Percentiles rank a stretch among this genome's conserved stretches.
phyloP scores from a whole-genome alignment of 148 eudicot genomes.

The Rhododendron henanense region DNA sequence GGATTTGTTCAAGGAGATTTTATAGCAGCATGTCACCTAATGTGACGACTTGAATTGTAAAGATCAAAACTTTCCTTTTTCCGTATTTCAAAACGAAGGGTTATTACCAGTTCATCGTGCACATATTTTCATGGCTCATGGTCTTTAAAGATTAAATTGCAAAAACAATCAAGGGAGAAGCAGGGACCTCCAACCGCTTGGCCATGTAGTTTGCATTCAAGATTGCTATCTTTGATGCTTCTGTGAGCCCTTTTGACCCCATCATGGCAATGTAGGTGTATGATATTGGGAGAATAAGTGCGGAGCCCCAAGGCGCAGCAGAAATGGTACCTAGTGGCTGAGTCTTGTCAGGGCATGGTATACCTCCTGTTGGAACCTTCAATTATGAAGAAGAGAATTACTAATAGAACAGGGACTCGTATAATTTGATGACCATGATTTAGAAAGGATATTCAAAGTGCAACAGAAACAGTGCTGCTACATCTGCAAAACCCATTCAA shows the following conservation, averaged over 20 bases:
- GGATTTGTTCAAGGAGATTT: neutral
- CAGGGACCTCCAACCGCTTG: constrained; percentile 83
- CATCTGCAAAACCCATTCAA: neutral
- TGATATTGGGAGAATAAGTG: constrained; percentile 92
- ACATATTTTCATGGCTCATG: neutral
- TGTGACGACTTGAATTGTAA: neutral
- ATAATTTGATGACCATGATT: neutral
- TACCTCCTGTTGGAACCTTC: constrained; percentile 84
- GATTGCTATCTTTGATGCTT: constrained; percentile 95
- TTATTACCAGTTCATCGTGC: neutral
- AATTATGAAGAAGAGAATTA: constrained; percentile 17
- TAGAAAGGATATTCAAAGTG: neutral
- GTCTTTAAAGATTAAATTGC: neutral
- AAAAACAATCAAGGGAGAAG: constrained; percentile 14
- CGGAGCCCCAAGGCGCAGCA: constrained; percentile 99
- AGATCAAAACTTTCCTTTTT: neutral
- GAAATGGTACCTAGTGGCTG: constrained; percentile 88
- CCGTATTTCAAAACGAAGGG: neutral
- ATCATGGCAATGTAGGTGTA: constrained; percentile 97
- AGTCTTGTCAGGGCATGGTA: constrained; percentile 69
- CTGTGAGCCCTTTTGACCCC: constrained; percentile 95
- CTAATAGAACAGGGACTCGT: neutral
- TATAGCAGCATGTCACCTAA: constrained; percentile 3
- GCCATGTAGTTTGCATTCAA: constrained; percentile 98
- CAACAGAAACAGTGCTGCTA: constrained; percentile 6